phyloP scores from a whole-genome alignment of 805 yeast genomes.

The Tetrapisispora fleetii region DNA sequence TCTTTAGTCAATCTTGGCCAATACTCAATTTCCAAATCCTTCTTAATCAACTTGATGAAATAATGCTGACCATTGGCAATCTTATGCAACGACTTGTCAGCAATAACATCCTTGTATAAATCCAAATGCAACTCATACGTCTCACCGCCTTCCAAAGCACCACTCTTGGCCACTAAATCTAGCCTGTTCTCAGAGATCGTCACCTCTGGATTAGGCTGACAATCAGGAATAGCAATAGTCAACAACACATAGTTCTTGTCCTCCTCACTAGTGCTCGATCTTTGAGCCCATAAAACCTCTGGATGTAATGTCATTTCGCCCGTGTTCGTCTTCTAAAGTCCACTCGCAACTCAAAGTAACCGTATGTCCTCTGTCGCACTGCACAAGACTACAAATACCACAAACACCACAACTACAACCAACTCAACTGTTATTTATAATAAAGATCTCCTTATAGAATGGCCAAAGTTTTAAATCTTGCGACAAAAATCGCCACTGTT shows the following conservation, averaged over 20 bases:
- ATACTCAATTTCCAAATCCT: conserved; percentile 58
- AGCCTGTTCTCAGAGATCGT: conserved; percentile 49
- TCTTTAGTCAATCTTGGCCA: conserved; percentile 96
- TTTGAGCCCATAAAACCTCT: conserved; percentile 89
- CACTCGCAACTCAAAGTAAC: background rate
- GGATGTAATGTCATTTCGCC: conserved; percentile 25
- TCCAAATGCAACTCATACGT: conserved; percentile 60
- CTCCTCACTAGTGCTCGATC: conserved; percentile 67
- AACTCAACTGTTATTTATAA: no score
- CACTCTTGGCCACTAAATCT: conserved; percentile 33
- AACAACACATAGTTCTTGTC: conserved; percentile 66
- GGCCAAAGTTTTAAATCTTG: no score
- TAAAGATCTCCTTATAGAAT: background rate
- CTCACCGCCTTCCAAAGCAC: conserved; percentile 27
- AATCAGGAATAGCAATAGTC: conserved; percentile 66
- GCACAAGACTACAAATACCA: no score
- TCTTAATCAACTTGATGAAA: conserved; percentile 59
- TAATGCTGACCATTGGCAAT: conserved; percentile 44
- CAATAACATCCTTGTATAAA: conserved; percentile 65
- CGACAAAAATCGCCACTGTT: background rate
- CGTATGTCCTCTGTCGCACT: no score
- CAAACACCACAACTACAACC: no score
- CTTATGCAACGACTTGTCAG: conserved; percentile 47
- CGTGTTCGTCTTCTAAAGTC: background rate
- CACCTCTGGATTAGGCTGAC: conserved; percentile 45